Percentiles rank a stretch among this genome's conserved stretches.
phyloP scores from a whole-genome alignment of 768 basidiomycete species.

The Calocybe gangraenosa region DNA sequence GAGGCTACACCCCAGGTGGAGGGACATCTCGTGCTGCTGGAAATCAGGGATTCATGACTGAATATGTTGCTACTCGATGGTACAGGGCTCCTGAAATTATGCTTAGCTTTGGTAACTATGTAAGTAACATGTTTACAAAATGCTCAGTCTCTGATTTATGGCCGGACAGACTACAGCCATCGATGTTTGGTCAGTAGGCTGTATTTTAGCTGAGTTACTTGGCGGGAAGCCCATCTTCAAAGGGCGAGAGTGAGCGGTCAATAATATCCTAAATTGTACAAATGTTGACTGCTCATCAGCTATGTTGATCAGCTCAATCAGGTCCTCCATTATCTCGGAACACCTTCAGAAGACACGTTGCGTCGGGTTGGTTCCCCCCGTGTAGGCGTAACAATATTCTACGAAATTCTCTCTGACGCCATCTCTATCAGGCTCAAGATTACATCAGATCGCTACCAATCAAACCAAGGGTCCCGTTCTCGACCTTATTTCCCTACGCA shows the following conservation, averaged over 20 bases:
- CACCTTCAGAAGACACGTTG: conserved; percentile 94
- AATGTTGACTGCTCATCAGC: conserved; percentile 31
- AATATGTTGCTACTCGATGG: conserved; percentile 99
- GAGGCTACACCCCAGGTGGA: conserved; percentile 86
- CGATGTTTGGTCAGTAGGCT: conserved; percentile 96
- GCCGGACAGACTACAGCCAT: conserved; percentile 74
- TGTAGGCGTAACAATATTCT: conserved; percentile 37
- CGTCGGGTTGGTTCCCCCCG: conserved; percentile 94
- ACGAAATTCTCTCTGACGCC: conserved; percentile 2
- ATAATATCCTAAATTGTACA: conserved; percentile 1
- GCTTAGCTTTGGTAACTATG: conserved; percentile 94
- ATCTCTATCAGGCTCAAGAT: conserved; percentile 72
- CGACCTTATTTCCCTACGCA: conserved; percentile 88
- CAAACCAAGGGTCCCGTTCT: conserved; percentile 91
- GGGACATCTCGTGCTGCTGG: conserved; percentile 69
- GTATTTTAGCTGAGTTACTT: conserved; percentile 89
- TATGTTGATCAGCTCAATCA: conserved; percentile 99
- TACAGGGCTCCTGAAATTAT: conserved; percentile 99
- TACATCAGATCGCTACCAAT: conserved; percentile 98
- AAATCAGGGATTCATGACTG: conserved; percentile 97
- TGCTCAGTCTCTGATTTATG: conserved; percentile 13
- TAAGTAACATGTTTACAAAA: conserved; percentile 32
- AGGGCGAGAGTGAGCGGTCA: conserved; percentile 79
- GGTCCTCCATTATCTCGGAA: conserved; percentile 97
- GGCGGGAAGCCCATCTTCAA: conserved; percentile 96